These are phyloP conservation scores for Solanum hybrid DNA, from an alignment of 305 asterid species.

Conservation along the genomic window DNA sequence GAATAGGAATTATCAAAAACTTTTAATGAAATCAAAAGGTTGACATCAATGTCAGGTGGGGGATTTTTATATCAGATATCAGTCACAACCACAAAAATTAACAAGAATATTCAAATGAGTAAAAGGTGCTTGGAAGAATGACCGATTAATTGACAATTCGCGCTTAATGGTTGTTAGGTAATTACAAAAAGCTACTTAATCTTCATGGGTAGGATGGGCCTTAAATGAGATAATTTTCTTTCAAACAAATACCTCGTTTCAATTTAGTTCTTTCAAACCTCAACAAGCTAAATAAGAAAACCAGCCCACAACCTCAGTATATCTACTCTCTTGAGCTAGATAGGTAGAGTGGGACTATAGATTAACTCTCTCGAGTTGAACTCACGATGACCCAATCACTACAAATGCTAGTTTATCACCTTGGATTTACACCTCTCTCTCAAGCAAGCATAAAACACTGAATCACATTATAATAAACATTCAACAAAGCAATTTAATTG, in stretches of 20 bases:
- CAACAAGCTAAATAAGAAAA: neutral
- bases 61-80: too few relatives aligned
- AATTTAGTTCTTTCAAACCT: neutral
- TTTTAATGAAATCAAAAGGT: neutral
- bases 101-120: too few relatives aligned
- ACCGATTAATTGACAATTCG: neutral
- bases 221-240: neutral
- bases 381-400: neutral
- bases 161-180: neutral
- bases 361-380: neutral
- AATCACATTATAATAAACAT: neutral
- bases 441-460: neutral
- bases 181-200: neutral
- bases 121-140: neutral
- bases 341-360: neutral
- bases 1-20: neutral
- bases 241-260: neutral
- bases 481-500: neutral
- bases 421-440: too few relatives aligned
- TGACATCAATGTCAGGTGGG: neutral
- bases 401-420: neutral
- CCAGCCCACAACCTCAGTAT: neutral
- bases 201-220: neutral
- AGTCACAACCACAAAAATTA: neutral
- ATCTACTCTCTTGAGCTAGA: neutral